These are phyloP conservation scores for Tricholoma saponaceum DNA, from an alignment of 768 basidiomycete species.

Conservation along the genomic window DNA sequence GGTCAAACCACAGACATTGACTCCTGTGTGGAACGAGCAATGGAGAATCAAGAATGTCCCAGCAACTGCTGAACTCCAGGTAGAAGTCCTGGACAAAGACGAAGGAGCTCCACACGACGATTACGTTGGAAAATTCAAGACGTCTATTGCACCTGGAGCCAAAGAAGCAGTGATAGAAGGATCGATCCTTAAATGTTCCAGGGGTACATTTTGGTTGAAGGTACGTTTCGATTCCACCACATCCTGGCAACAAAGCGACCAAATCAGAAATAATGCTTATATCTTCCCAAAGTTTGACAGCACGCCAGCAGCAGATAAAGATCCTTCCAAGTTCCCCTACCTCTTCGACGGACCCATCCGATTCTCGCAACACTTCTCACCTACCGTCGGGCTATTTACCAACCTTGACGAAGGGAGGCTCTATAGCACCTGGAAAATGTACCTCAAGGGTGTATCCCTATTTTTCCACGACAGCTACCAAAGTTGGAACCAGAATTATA, in stretches of 20 bases:
- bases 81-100: slow-evolving; percentile 72
- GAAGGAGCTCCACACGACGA: slow-evolving; percentile 53
- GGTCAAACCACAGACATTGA: slow-evolving; percentile 50
- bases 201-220: slow-evolving; percentile 70
- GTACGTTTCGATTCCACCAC: slow-evolving; percentile 28
- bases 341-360: slow-evolving; percentile 72
- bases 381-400: slow-evolving; percentile 62
- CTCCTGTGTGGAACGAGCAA: slow-evolving; percentile 72
- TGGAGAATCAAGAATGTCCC: slow-evolving; percentile 78
- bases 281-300: slow-evolving; percentile 47
- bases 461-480: slow-evolving; percentile 61
- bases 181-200: slow-evolving; percentile 38
- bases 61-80: slow-evolving; percentile 47
- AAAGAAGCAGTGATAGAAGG: slow-evolving; percentile 58
- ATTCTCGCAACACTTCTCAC: slow-evolving; percentile 68
- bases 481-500: slow-evolving; percentile 64
- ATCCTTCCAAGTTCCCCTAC: slow-evolving; percentile 46
- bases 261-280: background rate
- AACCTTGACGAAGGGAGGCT: slow-evolving; percentile 57
- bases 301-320: slow-evolving; percentile 34
- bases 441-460: slow-evolving; percentile 52
- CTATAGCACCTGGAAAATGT: slow-evolving; percentile 80
- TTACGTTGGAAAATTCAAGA: slow-evolving; percentile 60
- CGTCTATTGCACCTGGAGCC: slow-evolving; percentile 47
- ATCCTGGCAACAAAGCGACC: background rate